A percentile compares a stretch with the other conserved stretches of the same genome.
phyloP scores from a whole-genome alignment of 2,329 filamentous ascomycete species.

The Monosporascus sp. region DNA sequence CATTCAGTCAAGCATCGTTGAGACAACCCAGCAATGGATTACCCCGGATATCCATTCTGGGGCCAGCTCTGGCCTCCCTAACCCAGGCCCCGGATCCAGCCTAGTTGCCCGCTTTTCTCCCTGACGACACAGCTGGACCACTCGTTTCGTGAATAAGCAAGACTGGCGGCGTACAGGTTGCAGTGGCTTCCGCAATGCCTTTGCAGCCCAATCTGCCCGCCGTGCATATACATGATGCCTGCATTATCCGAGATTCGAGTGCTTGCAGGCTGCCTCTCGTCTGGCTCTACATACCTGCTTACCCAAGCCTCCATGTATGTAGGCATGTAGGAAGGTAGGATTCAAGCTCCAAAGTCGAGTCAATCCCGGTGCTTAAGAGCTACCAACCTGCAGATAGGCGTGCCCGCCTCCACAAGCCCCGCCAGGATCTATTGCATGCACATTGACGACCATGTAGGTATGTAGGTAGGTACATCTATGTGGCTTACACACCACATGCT shows the following conservation, averaged over 20 bases:
- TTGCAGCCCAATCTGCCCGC: constrained; percentile 25
- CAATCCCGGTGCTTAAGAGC: neutral
- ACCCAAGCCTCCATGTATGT: too few species aligned
- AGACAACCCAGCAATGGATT: neutral
- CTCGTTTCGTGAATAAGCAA: constrained; percentile 16
- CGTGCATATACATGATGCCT: constrained; percentile 10
- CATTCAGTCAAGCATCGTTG: neutral
- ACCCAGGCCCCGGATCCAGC: too few species aligned
- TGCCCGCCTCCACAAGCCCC: neutral
- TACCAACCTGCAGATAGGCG: neutral
- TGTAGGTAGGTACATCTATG: too few species aligned
- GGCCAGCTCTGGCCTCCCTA: neutral
- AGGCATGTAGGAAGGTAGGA: neutral
- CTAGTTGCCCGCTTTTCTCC: neutral
- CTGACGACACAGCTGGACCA: constrained; percentile 9
- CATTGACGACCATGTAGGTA: too few species aligned
- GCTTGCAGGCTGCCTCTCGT: neutral
- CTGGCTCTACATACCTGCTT: too few species aligned
- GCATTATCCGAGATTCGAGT: neutral
- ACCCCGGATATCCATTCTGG: neutral
- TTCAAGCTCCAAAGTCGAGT: neutral
- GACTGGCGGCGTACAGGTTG: constrained; percentile 18
- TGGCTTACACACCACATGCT: too few species aligned
- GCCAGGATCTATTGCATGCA: too few species aligned
- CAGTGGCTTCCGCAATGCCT: constrained; percentile 14